phyloP scores from a whole-genome alignment of 345 rosid genomes.

The Psidium friedrichsthalianum region DNA sequence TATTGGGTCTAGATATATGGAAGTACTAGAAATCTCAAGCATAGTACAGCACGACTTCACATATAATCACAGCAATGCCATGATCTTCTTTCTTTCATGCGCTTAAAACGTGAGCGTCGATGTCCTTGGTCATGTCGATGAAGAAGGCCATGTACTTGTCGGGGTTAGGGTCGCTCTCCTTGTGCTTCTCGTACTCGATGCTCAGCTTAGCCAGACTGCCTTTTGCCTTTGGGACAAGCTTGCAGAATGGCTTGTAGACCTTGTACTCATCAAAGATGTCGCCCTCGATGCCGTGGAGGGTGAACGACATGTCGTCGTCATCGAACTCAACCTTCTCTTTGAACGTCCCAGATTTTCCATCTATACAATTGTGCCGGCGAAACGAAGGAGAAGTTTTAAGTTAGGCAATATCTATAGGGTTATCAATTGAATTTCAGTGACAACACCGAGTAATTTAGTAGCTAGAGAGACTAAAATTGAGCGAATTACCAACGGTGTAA shows the following conservation, averaged over 20 bases:
- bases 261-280: conserved; percentile 5
- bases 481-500: background rate
- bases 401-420: background rate
- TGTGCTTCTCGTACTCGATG: conserved; percentile 3
- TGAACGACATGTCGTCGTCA: conserved; percentile 8
- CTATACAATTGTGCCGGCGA: background rate
- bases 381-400: background rate
- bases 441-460: background rate
- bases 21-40: background rate
- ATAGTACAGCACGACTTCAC: background rate
- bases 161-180: background rate
- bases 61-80: background rate
- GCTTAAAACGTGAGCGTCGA: background rate
- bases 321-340: conserved; percentile 12
- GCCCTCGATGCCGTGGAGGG: conserved; percentile 9
- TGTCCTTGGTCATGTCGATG: background rate
- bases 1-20: background rate
- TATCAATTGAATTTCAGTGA: background rate
- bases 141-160: conserved; percentile 1
- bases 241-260: conserved; percentile 1
- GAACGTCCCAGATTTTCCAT: conserved; percentile 4
- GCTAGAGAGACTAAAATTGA: background rate
- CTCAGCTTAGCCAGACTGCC: background rate
- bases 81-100: background rate
- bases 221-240: background rate